These are phyloP conservation scores for Penicillium carneum DNA, from an alignment of 2,329 filamentous ascomycete genomes.

Conservation along the genomic window DNA sequence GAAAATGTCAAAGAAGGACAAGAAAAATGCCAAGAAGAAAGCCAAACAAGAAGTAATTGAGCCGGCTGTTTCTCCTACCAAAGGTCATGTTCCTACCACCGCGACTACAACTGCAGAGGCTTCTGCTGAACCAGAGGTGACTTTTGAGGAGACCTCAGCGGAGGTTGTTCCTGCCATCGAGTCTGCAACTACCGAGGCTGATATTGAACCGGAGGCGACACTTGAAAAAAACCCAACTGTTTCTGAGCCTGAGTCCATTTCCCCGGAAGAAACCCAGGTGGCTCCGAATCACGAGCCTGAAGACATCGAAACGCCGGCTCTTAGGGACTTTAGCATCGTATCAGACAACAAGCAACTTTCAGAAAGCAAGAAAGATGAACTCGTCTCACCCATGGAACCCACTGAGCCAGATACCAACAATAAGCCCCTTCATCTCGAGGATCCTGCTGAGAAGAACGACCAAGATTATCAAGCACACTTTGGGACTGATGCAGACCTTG, in stretches of 20 bases:
- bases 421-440: neutral
- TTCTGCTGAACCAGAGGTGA: neutral
- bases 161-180: slow-evolving; percentile 3
- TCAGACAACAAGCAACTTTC: slow-evolving; percentile 5
- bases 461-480: neutral
- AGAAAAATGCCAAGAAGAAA: slow-evolving; percentile 44
- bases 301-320: neutral
- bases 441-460: neutral
- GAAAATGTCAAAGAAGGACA: slow-evolving; percentile 50
- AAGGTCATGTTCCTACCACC: slow-evolving; percentile 4
- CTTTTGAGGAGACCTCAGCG: neutral
- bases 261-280: neutral
- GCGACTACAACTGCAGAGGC: slow-evolving; percentile 4
- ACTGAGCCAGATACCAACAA: neutral
- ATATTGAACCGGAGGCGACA: neutral
- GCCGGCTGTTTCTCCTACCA: neutral
- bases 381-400: neutral
- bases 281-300: neutral
- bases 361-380: slow-evolving; percentile 3
- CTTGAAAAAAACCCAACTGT: neutral
- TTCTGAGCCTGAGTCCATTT: slow-evolving; percentile 3
- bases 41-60: slow-evolving; percentile 26
- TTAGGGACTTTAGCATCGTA: neutral
- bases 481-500: neutral
- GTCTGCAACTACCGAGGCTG: neutral